Conservation (phyloP, 148 eudicot genomes). For the Cornus controversa region DNA sequence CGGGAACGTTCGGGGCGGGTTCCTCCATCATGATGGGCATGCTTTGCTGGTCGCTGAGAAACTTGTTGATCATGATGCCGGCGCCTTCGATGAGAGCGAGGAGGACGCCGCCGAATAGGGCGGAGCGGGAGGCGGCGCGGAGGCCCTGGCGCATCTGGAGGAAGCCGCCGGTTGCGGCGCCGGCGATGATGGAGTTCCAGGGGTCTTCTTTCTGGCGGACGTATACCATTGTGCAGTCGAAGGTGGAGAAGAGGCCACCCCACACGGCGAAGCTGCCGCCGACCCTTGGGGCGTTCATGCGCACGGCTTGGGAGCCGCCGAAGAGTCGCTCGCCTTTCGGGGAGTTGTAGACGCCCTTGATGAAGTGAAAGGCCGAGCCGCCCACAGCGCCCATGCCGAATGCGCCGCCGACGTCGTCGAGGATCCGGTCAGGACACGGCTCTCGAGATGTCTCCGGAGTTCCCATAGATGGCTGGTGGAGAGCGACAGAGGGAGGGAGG, state of each 20-base stretch:
- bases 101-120: slow-evolving; percentile 50
- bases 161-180: slow-evolving; percentile 72
- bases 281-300: slow-evolving; percentile 58
- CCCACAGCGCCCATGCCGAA: slow-evolving; percentile 77
- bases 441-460: slow-evolving; percentile 69
- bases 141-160: slow-evolving; percentile 57
- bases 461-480: slow-evolving; percentile 34
- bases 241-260: slow-evolving; percentile 72
- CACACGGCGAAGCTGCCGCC: slow-evolving; percentile 80
- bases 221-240: slow-evolving; percentile 64
- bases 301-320: slow-evolving; percentile 51
- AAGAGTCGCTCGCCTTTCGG: slow-evolving; percentile 50
- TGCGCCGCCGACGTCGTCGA: slow-evolving; percentile 72
- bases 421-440: slow-evolving; percentile 82
- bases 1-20: slow-evolving; percentile 26
- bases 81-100: slow-evolving; percentile 68
- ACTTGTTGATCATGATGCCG: slow-evolving; percentile 57
- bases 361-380: slow-evolving; percentile 68
- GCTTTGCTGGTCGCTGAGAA: slow-evolving; percentile 29
- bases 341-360: slow-evolving; percentile 50
- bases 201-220: slow-evolving; percentile 77
- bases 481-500: too few species aligned
- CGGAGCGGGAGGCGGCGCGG: slow-evolving; percentile 36
- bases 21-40: slow-evolving; percentile 45
- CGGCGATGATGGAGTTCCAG: slow-evolving; percentile 73